Evolutionary conservation across 108 stramenopile genomes (phyloP).

Genomic region (Hondaea fermentalgiana): DNA sequence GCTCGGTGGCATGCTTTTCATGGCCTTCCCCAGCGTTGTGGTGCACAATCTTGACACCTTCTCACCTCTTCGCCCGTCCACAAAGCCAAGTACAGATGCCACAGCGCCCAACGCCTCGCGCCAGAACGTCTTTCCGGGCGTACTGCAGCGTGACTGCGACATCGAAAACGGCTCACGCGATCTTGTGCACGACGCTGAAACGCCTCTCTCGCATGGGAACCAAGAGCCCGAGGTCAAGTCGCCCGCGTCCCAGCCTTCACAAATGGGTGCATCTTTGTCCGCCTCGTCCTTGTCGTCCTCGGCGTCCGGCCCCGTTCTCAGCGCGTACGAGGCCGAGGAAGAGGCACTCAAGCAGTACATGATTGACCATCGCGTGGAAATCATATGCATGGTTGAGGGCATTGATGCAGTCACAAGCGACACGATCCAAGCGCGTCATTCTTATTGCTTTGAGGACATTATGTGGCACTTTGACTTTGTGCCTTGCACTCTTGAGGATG

Average conservation of each 20-base stretch:
- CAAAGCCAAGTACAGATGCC: neutral
- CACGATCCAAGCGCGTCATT: constrained; percentile 79
- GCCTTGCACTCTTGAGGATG: constrained; percentile 56
- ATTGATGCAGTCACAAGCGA: constrained; percentile 76
- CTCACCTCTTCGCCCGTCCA: constrained; percentile 64
- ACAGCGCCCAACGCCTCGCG: constrained; percentile 24
- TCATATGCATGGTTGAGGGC: constrained; percentile 90
- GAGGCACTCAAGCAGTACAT: neutral
- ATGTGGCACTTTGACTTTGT: constrained; percentile 74
- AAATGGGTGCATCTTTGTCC: too few relatives aligned
- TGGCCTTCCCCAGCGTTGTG: constrained; percentile 83
- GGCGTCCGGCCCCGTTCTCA: neutral
- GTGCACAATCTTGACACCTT: constrained; percentile 76
- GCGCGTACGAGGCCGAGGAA: neutral
- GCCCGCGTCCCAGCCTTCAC: neutral
- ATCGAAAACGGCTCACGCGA: constrained; percentile 15
- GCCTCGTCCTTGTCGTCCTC: neutral
- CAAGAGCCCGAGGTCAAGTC: neutral
- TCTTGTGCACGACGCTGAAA: neutral
- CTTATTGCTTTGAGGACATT: constrained; percentile 69
- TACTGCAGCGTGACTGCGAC: constrained; percentile 26
- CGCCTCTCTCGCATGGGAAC: neutral
- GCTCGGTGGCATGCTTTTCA: constrained; percentile 63
- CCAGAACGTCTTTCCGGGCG: neutral
- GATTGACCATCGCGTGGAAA: constrained; percentile 66